phyloP scores from a whole-genome alignment of 768 basidiomycete species.

The Boletus rex-veris region DNA sequence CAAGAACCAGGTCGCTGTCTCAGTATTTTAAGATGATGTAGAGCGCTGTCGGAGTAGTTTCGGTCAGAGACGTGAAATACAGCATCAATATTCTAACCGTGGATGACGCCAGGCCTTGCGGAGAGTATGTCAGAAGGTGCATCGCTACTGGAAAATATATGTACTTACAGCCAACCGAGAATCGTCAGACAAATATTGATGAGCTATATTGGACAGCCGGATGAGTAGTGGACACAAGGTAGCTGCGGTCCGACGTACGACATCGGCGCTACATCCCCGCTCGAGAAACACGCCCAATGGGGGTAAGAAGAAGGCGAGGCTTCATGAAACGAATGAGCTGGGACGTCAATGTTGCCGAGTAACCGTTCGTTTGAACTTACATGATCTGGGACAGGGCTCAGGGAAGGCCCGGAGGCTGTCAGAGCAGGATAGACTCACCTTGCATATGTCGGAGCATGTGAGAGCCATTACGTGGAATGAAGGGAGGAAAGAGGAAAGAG shows the following conservation, averaged over 20 bases:
- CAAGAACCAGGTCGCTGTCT: not conserved
- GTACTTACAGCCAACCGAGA: slow-evolving; percentile 71
- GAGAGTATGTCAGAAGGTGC: slow-evolving; percentile 9
- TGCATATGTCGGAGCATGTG: slow-evolving; percentile 74
- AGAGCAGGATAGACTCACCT: slow-evolving; percentile 40
- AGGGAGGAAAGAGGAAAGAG: not conserved
- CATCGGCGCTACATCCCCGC: slow-evolving; percentile 75
- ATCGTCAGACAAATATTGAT: slow-evolving; percentile 83
- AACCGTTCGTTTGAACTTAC: slow-evolving; percentile 22
- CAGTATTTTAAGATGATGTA: slow-evolving; percentile 81
- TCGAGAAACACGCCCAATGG: slow-evolving; percentile 89
- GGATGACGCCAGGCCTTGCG: slow-evolving; percentile 71
- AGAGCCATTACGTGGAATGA: slow-evolving; percentile 51
- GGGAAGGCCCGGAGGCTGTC: not conserved
- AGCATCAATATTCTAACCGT: slow-evolving; percentile 39
- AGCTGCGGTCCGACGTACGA: slow-evolving; percentile 47
- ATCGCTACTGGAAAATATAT: not conserved
- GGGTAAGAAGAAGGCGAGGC: slow-evolving; percentile 69
- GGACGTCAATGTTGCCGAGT: not conserved
- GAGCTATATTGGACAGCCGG: slow-evolving; percentile 24
- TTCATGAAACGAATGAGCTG: slow-evolving; percentile 26
- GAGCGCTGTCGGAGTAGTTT: slow-evolving; percentile 45
- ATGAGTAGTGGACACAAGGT: not conserved
- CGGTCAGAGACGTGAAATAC: slow-evolving; percentile 4
- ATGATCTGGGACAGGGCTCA: slow-evolving; percentile 39